Evolutionary conservation across 2,329 filamentous ascomycete genomes (phyloP).

Genomic region (Huntiella savannae): DNA sequence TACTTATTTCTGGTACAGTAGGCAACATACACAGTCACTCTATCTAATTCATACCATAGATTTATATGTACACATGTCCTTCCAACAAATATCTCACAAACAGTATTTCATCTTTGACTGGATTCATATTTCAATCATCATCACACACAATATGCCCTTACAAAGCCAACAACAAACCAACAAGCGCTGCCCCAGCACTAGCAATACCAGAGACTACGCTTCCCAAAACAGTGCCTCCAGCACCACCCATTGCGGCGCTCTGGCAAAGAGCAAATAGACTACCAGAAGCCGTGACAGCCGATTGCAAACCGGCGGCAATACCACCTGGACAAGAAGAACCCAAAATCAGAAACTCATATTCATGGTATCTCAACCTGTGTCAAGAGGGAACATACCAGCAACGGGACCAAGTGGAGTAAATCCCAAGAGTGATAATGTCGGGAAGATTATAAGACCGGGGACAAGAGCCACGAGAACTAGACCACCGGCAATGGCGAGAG

Average conservation of each 20-base stretch:
- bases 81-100: too few relatives aligned
- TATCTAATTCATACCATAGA: too few relatives aligned
- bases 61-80: too few relatives aligned
- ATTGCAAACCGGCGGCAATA: slow-evolving; percentile 1
- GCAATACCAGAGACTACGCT: not conserved
- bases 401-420: not conserved
- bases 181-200: not conserved
- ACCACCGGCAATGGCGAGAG: not conserved
- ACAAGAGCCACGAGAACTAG: not conserved
- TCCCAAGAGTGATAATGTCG: not conserved
- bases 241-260: not conserved
- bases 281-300: not conserved
- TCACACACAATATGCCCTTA: too few relatives aligned
- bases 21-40: too few relatives aligned
- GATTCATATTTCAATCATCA: too few relatives aligned
- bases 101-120: too few relatives aligned
- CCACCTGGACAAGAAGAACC: not conserved
- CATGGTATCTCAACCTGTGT: too few relatives aligned
- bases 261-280: slow-evolving; percentile 4
- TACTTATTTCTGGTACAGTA: too few relatives aligned
- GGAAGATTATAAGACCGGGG: not conserved
- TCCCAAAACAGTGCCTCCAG: not conserved
- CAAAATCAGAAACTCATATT: not conserved
- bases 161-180: not conserved
- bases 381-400: not conserved